Evolutionary conservation across 352 stramenopile genomes (phyloP).

Genomic region (Plasmopara viticola): DNA sequence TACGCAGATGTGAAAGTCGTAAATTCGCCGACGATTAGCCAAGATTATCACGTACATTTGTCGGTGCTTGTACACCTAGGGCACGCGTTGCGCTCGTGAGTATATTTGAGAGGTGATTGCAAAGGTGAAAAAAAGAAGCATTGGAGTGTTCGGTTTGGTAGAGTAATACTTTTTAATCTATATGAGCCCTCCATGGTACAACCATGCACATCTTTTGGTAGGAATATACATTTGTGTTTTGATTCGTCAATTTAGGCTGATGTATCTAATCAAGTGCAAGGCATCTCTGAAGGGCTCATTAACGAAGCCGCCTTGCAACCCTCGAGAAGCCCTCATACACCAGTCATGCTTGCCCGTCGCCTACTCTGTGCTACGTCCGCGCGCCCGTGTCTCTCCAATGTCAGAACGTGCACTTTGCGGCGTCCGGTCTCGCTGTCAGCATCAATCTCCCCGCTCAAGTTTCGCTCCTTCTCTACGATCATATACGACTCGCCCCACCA

Average conservation of each 20-base stretch:
- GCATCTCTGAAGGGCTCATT: background rate
- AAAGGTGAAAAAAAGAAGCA: no score
- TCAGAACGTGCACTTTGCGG: constrained; percentile 2
- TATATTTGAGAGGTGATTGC: no score
- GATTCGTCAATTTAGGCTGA: no score
- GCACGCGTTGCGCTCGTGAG: no score
- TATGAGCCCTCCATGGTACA: background rate
- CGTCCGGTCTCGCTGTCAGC: constrained; percentile 1
- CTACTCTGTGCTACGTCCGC: constrained; percentile 14
- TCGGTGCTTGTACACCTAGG: no score
- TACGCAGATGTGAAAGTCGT: no score
- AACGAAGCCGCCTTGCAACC: background rate
- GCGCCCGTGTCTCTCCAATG: constrained; percentile 5
- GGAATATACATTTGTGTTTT: background rate
- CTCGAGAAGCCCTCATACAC: background rate
- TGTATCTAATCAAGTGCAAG: no score
- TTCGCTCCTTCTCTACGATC: constrained; percentile 38
- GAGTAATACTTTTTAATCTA: no score
- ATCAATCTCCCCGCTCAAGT: constrained; percentile 12
- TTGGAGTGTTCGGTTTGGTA: no score
- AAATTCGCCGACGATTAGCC: no score
- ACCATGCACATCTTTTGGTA: background rate
- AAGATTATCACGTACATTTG: no score
- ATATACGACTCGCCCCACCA: constrained; percentile 51
- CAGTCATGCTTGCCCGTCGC: constrained; percentile 25